Evolutionary conservation across 306 rosid species (phyloP).

Genomic region (Luffa acutangula): DNA sequence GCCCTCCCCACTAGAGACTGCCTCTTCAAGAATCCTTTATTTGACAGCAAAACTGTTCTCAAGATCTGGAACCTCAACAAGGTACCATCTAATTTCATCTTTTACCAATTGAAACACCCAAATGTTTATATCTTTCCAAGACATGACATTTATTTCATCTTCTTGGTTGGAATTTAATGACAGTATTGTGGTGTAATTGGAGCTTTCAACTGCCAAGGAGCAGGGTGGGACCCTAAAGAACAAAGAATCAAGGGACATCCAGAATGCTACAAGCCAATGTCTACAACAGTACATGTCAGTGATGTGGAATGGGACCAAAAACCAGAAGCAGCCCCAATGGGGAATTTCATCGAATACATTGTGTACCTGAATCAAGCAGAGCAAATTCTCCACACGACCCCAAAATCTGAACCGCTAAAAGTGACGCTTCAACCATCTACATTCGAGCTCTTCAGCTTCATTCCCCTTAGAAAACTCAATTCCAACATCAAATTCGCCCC

Average conservation of each 20-base stretch:
- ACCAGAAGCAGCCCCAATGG: slow-evolving; percentile 42
- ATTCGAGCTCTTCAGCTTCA: slow-evolving; percentile 58
- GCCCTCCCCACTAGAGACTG: slow-evolving; percentile 89
- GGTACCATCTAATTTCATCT: slow-evolving; percentile 21
- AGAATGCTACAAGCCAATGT: slow-evolving; percentile 48
- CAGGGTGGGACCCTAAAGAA: slow-evolving; percentile 73
- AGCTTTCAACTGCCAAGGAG: slow-evolving; percentile 88
- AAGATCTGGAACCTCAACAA: slow-evolving; percentile 81
- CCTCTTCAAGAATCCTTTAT: slow-evolving; percentile 65
- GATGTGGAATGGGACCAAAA: slow-evolving; percentile 84
- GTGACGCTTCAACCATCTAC: slow-evolving; percentile 41
- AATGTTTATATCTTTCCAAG: too few relatives aligned
- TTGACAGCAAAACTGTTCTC: slow-evolving; percentile 55
- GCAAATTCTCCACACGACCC: slow-evolving; percentile 30
- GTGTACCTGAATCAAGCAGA: slow-evolving; percentile 42
- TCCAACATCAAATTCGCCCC: slow-evolving; percentile 52
- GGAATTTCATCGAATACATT: slow-evolving; percentile 43
- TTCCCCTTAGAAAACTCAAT: slow-evolving; percentile 34
- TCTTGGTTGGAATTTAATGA: not conserved
- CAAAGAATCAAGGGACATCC: slow-evolving; percentile 45
- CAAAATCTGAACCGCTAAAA: slow-evolving; percentile 37
- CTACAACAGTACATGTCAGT: slow-evolving; percentile 42
- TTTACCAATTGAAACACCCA: not conserved
- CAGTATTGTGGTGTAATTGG: slow-evolving; percentile 88
- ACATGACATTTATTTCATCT: not conserved